A percentile compares a stretch with the other conserved stretches of the same genome.
Conservation (phyloP, 176 grass and related monocot species). For the Phyllostachys edulis region DNA sequence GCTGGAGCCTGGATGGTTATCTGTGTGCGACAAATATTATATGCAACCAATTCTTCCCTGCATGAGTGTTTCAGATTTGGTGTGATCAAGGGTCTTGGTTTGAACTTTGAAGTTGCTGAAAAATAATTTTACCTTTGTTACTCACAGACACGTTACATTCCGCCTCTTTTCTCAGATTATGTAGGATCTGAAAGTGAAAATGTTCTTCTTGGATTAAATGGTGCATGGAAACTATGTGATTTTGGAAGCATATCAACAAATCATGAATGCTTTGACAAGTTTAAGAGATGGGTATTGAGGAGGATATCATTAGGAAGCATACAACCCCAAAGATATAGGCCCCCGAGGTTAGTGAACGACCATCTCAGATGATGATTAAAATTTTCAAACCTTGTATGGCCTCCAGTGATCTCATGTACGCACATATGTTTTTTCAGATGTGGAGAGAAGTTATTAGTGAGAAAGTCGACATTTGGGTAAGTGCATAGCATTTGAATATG, state of each 20-base stretch:
- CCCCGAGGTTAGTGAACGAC: constrained; percentile 59
- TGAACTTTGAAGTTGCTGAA: constrained; percentile 10
- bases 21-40: constrained; percentile 1
- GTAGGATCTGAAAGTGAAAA: constrained; percentile 88
- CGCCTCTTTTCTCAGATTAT: constrained; percentile 13
- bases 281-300: constrained; percentile 88
- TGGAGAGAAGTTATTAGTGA: constrained; percentile 90
- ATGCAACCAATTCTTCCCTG: background rate
- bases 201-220: constrained; percentile 84
- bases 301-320: constrained; percentile 85
- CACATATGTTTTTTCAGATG: constrained; percentile 60
- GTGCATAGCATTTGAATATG: constrained; percentile 21
- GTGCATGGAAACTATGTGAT: constrained; percentile 85
- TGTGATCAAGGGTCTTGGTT: background rate
- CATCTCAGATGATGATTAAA: background rate
- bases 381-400: background rate
- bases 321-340: constrained; percentile 90
- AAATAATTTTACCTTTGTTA: background rate
- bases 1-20: constrained; percentile 13
- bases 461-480: constrained; percentile 88
- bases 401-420: constrained; percentile 12
- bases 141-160: constrained; percentile 8
- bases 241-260: constrained; percentile 90
- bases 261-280: constrained; percentile 79
- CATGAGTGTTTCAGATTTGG: background rate